Conservation (phyloP, 306 rosid species). For the Aeschynomene evenia region DNA sequence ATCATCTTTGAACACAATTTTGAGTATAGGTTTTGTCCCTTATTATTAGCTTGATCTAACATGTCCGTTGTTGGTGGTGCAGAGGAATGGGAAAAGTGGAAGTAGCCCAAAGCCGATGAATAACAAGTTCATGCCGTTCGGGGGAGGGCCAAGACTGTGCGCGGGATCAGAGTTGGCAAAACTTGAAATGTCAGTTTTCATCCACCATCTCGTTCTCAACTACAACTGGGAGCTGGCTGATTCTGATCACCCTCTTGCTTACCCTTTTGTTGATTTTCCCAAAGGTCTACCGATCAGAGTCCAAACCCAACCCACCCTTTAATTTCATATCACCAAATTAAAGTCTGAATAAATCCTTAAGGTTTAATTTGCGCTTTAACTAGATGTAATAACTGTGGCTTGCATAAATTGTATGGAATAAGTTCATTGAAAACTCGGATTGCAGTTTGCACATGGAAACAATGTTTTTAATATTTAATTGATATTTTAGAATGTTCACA, state of each 20-base stretch:
- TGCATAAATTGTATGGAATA: no score
- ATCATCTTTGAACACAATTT: no score
- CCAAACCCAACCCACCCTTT: conserved; percentile 40
- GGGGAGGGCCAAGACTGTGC: conserved; percentile 89
- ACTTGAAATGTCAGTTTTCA: conserved; percentile 95
- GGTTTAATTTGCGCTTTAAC: no score
- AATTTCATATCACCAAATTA: neutral
- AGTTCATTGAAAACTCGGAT: no score
- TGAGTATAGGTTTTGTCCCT: no score
- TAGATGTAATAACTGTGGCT: no score
- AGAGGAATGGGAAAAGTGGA: no score
- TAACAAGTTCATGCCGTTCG: conserved; percentile 75
- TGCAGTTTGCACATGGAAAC: no score
- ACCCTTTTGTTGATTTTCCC: conserved; percentile 89
- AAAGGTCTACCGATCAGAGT: conserved; percentile 79
- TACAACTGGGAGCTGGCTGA: conserved; percentile 73
- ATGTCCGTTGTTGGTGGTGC: conserved; percentile 32
- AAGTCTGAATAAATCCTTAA: no score
- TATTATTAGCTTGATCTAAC: no score
- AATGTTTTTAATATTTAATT: no score
- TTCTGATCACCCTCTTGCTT: conserved; percentile 64
- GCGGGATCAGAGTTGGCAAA: conserved; percentile 93
- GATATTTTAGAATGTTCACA: no score
- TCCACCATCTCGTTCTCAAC: conserved; percentile 88
- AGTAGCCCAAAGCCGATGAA: conserved; percentile 29